These are phyloP conservation scores for Vigna trinervia DNA, from an alignment of 306 rosid species.

Conservation along the genomic window DNA sequence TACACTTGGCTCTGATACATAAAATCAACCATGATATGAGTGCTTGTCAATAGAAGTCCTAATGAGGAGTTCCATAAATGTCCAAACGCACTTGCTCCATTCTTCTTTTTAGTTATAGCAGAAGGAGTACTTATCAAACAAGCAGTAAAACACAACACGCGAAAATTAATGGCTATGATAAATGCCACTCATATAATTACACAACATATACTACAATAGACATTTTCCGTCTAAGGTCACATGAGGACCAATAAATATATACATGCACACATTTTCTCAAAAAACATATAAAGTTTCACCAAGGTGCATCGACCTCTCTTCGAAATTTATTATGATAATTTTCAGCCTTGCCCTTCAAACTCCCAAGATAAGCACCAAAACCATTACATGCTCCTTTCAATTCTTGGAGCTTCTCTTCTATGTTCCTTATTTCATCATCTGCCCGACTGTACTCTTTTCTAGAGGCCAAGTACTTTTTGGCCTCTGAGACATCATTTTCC, in stretches of 20 bases:
- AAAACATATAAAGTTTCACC: conserved; percentile 52
- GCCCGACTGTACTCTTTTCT: conserved; percentile 53
- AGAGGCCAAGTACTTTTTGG: conserved; percentile 54
- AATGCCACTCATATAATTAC: conserved; percentile 19
- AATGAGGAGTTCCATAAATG: too few relatives aligned
- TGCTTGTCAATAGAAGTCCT: too few relatives aligned
- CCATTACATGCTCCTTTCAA: conserved; percentile 70
- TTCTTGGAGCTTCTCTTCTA: conserved; percentile 73
- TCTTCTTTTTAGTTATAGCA: too few relatives aligned
- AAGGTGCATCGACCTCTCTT: conserved; percentile 63
- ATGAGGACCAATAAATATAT: background rate
- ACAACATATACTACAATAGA: conserved; percentile 31
- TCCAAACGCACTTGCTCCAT: too few relatives aligned
- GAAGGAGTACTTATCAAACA: too few relatives aligned
- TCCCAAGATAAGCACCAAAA: conserved; percentile 66
- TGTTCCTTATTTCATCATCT: conserved; percentile 58
- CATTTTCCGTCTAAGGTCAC: conserved; percentile 11
- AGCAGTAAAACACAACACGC: too few relatives aligned
- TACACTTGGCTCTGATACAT: too few relatives aligned
- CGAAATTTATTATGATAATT: conserved; percentile 54
- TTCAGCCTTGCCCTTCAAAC: conserved; percentile 66
- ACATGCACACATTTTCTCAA: conserved; percentile 1
- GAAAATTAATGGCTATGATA: conserved; percentile 13
- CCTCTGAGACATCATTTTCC: conserved; percentile 50
- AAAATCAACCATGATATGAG: too few relatives aligned